Evolutionary conservation across 2,329 filamentous ascomycete genomes (phyloP).

Genomic region (Alternaria gansuensis): DNA sequence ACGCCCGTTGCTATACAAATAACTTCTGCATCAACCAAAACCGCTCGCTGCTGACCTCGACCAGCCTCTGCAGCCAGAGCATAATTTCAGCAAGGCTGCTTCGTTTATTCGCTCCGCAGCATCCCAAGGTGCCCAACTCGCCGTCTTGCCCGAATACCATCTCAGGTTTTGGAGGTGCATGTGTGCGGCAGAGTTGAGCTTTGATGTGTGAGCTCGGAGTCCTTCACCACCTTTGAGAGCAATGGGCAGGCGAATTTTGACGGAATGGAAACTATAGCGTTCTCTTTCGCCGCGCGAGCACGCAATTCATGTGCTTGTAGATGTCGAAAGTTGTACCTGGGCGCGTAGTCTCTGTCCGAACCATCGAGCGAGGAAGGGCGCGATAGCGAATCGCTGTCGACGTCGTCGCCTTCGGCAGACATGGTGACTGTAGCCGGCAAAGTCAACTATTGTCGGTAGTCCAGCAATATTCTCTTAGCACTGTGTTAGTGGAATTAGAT

Average conservation of each 20-base stretch:
- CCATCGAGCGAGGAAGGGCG: not conserved
- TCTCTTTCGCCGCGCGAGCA: not conserved
- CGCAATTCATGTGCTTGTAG: not conserved
- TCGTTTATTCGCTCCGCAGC: slow-evolving; percentile 58
- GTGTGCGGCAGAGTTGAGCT: not conserved
- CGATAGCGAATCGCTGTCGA: too few species aligned
- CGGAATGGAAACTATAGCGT: not conserved
- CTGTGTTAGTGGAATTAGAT: not conserved
- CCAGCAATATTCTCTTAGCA: not conserved
- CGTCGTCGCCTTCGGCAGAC: not conserved
- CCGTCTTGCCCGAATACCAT: slow-evolving; percentile 72
- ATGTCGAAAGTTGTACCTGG: not conserved
- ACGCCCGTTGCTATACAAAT: not conserved
- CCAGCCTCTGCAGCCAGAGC: slow-evolving; percentile 58
- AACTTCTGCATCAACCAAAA: not conserved
- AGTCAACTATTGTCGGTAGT: not conserved
- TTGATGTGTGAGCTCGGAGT: not conserved
- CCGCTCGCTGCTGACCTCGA: slow-evolving; percentile 11
- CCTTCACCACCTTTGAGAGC: not conserved
- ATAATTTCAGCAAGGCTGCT: slow-evolving; percentile 59
- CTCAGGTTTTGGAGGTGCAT: slow-evolving; percentile 58
- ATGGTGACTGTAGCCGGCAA: not conserved
- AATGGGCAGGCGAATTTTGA: too few species aligned
- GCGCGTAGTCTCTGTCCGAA: not conserved
- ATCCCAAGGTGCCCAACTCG: slow-evolving; percentile 57